A percentile compares a stretch with the other conserved stretches of the same genome.
Evolutionary conservation across 1,284 basidiomycete species (phyloP).

Genomic region (Takashimella koratensis): DNA sequence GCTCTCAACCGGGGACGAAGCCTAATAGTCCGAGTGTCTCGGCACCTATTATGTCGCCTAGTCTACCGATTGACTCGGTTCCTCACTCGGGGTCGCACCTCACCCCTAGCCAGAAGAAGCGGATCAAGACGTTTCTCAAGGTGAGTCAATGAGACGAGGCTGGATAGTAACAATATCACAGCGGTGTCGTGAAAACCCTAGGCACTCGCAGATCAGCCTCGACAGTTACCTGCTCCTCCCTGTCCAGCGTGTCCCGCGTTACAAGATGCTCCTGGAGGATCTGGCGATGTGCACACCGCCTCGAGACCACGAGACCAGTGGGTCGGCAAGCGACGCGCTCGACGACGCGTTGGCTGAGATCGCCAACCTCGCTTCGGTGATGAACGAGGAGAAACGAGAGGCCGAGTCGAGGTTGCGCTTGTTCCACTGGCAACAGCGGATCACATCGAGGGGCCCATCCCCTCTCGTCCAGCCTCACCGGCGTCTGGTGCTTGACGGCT

Average conservation of each 20-base stretch:
- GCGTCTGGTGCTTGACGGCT: slow-evolving; percentile 84
- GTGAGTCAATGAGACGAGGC: slow-evolving; percentile 17
- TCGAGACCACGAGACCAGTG: slow-evolving; percentile 52
- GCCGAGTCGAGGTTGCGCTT: slow-evolving; percentile 82
- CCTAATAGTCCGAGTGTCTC: slow-evolving; percentile 58
- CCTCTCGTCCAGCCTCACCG: slow-evolving; percentile 97
- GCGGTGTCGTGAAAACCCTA: slow-evolving; percentile 74
- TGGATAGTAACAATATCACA: slow-evolving; percentile 10
- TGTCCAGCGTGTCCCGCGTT: slow-evolving; percentile 93
- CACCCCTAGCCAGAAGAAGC: slow-evolving; percentile 72
- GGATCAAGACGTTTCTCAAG: slow-evolving; percentile 81
- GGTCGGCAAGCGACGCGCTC: slow-evolving; percentile 67
- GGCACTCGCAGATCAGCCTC: slow-evolving; percentile 93
- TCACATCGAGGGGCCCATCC: slow-evolving; percentile 85
- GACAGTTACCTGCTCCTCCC: slow-evolving; percentile 93
- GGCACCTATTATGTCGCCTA: slow-evolving; percentile 61
- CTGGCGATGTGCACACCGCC: slow-evolving; percentile 78
- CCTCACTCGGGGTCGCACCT: slow-evolving; percentile 42
- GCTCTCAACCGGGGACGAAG: slow-evolving; percentile 15
- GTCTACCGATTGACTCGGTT: slow-evolving; percentile 49
- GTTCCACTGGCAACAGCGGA: slow-evolving; percentile 84
- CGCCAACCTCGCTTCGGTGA: slow-evolving; percentile 77
- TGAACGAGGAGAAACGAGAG: slow-evolving; percentile 96
- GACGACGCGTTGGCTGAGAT: slow-evolving; percentile 82
- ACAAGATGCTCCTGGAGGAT: slow-evolving; percentile 87